Base-by-base conservation (phyloP, 345 rosid genomes). In the Sonneratia caseolaris region DNA sequence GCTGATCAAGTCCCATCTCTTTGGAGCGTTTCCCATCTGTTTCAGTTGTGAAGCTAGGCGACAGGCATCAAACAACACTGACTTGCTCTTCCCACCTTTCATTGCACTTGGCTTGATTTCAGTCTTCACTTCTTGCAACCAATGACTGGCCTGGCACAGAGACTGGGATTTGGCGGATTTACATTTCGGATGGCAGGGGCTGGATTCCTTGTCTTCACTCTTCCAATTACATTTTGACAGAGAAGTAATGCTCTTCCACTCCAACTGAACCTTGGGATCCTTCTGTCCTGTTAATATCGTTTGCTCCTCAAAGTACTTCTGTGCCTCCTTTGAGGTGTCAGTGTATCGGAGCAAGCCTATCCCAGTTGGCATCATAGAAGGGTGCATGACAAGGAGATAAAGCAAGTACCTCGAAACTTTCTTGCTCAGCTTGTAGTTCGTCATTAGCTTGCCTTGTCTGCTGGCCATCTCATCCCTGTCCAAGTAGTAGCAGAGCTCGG, bases 1-100 rank as follows among this genome's bases (percentile, higher is more conserved):
- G 1, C 71, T 22, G 57, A 78, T 36, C 65, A 64, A 15, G 21
- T 73, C 49, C 78, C 78, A 75, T 27, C 71, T 75, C 10, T 18
- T 40, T 8, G 43, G 10, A 1, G 7, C 0, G 18, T 9, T 10
- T 21, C 42, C 40, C 37, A 22, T 21, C 14, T 15, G 0, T 10
- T 27, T 13, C 37, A 78, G 4, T 3, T 13, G 24, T 12, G 59
- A 71, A 9, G 73, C 75, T 3, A 79, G 53, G 74, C 64, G 40
- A 70, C 82, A 79, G 6, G 56, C 82, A 2, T 77, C 79, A 3
- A 82, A 77, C 70, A 79, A 10, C 49, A 79, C 79, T 2, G 81
- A 79, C 49, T 79, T 77, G 76, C 83, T 77, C 9, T 75, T 77
- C 12, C 73, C 79, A 3, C 69, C 83, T 62, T 77, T 71, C 18